Evolutionary conservation across 192 early-diverging fungal species (phyloP).

Genomic region (Diversispora epigaea): DNA sequence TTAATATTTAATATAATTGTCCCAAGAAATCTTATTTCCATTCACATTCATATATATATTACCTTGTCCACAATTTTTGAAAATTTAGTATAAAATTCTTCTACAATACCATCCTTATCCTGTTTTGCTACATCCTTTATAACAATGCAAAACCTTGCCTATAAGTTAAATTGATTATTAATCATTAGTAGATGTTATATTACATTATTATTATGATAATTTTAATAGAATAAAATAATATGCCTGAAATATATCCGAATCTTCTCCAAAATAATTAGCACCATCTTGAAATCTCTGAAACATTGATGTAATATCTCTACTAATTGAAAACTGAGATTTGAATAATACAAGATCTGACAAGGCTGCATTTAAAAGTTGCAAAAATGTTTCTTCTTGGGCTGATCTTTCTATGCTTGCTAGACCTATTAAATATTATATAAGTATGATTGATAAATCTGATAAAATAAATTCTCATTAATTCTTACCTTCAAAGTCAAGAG

Average conservation of each 20-base stretch:
- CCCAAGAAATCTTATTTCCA: slow-evolving; percentile 27
- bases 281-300: slow-evolving; percentile 35
- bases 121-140: slow-evolving; percentile 29
- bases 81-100: slow-evolving; percentile 12
- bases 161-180: too few relatives aligned
- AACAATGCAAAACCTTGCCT: slow-evolving; percentile 28
- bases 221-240: background rate
- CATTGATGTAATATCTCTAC: slow-evolving; percentile 31
- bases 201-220: background rate
- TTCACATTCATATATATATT: background rate
- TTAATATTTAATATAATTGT: background rate
- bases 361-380: slow-evolving; percentile 11
- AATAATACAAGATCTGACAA: too few relatives aligned
- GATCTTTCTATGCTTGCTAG: slow-evolving; percentile 3
- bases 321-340: slow-evolving; percentile 23
- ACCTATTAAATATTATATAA: too few relatives aligned
- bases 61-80: background rate
- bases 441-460: too few relatives aligned
- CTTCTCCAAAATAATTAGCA: background rate
- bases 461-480: too few relatives aligned
- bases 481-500: slow-evolving; percentile 32
- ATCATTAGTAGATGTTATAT: too few relatives aligned
- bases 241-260: slow-evolving; percentile 17
- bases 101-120: slow-evolving; percentile 4
- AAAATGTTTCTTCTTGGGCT: slow-evolving; percentile 20